phyloP scores from a whole-genome alignment of 148 eudicot species.

The Chenopodium formosanum region DNA sequence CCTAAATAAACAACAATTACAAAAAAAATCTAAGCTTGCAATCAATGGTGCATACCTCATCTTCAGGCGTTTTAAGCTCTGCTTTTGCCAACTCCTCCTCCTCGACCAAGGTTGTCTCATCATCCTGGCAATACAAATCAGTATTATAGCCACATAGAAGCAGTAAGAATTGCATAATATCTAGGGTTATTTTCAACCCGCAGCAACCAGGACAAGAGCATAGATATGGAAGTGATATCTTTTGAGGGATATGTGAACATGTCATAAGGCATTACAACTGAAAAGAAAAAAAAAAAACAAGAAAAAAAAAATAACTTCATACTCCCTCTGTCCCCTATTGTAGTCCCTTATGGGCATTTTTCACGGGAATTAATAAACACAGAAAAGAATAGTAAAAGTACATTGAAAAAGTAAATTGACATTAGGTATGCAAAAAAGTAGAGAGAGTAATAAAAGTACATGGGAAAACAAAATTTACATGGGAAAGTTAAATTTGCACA shows the following conservation, averaged over 20 bases:
- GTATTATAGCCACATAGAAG: background rate
- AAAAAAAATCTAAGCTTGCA: background rate
- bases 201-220: constrained; percentile 7
- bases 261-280: background rate
- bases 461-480: too few species aligned
- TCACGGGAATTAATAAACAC: too few species aligned
- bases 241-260: background rate
- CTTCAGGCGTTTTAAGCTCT: constrained; percentile 52
- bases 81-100: constrained; percentile 90
- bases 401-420: too few species aligned
- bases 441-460: too few species aligned
- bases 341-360: too few species aligned
- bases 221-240: constrained; percentile 1
- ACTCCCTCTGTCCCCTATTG: too few species aligned
- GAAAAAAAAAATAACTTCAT: too few species aligned
- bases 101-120: constrained; percentile 86
- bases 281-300: too few species aligned
- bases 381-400: too few species aligned
- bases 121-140: constrained; percentile 59
- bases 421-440: too few species aligned
- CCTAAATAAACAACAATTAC: constrained; percentile 4
- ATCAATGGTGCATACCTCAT: constrained; percentile 57
- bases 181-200: background rate
- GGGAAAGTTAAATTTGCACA: too few species aligned
- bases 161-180: constrained; percentile 5